Evolutionary conservation across 2,329 filamentous ascomycete species (phyloP).

Genomic region (Colletotrichum acutatum): DNA sequence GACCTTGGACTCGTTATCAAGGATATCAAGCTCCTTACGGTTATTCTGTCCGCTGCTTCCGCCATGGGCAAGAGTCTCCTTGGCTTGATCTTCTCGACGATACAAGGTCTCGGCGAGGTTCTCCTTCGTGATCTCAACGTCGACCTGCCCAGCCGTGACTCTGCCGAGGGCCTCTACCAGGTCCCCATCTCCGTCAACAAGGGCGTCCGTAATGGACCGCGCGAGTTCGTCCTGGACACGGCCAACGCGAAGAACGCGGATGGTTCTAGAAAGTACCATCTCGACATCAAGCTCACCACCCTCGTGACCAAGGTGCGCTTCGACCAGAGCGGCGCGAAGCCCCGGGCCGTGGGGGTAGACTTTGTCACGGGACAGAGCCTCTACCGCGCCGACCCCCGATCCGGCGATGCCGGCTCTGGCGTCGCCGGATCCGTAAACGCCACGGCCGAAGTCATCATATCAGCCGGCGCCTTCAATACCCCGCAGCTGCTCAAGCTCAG

Average conservation of each 20-base stretch:
- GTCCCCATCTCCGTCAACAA: slow-evolving; percentile 60
- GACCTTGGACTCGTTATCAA: slow-evolving; percentile 40
- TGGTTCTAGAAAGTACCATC: slow-evolving; percentile 55
- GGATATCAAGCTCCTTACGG: slow-evolving; percentile 43
- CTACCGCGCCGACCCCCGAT: slow-evolving; percentile 56
- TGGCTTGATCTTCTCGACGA: slow-evolving; percentile 38
- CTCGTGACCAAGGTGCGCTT: slow-evolving; percentile 55
- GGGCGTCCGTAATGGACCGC: slow-evolving; percentile 57
- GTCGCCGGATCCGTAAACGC: slow-evolving; percentile 44
- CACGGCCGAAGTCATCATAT: slow-evolving; percentile 57
- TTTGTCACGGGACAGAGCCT: slow-evolving; percentile 52
- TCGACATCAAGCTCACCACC: slow-evolving; percentile 47
- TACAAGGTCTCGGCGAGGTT: slow-evolving; percentile 42
- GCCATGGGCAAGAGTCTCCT: slow-evolving; percentile 43
- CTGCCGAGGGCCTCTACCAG: slow-evolving; percentile 54
- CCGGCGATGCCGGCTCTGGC: slow-evolving; percentile 39
- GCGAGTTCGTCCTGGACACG: slow-evolving; percentile 61
- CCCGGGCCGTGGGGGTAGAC: slow-evolving; percentile 55
- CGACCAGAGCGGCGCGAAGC: slow-evolving; percentile 46
- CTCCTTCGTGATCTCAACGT: slow-evolving; percentile 44
- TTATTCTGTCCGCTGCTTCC: slow-evolving; percentile 44
- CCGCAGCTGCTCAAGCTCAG: slow-evolving; percentile 59
- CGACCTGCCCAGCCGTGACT: slow-evolving; percentile 38
- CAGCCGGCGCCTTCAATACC: slow-evolving; percentile 58
- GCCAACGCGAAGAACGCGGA: slow-evolving; percentile 57